A percentile compares a stretch with the other conserved stretches of the same genome.
Conservation (phyloP, 306 rosid species). For the Sophora flavescens region DNA sequence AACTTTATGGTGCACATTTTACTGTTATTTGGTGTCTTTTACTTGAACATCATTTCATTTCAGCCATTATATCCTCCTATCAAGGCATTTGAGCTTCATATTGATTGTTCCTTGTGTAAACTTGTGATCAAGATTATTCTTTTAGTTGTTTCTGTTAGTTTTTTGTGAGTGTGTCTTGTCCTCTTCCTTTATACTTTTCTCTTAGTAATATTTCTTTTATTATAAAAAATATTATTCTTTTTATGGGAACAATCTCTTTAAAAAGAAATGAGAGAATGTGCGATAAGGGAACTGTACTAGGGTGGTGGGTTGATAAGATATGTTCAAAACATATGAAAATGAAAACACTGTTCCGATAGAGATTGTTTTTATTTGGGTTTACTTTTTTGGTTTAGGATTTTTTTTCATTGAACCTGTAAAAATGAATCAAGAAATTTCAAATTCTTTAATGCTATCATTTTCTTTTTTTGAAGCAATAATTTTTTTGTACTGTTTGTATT, state of each 20-base stretch:
- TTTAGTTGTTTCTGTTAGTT: background rate
- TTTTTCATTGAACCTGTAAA: slow-evolving; percentile 24
- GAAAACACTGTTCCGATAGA: background rate
- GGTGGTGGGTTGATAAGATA: slow-evolving; percentile 1
- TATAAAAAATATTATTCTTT: too few species aligned
- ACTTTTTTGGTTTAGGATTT: slow-evolving; percentile 24
- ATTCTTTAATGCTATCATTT: background rate
- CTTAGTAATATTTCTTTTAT: too few species aligned
- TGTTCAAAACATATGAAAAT: slow-evolving; percentile 3
- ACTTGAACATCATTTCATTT: too few species aligned
- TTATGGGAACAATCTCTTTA: background rate
- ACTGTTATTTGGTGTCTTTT: too few species aligned
- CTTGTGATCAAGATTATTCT: background rate
- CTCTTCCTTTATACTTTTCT: too few species aligned
- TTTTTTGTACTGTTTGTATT: background rate
- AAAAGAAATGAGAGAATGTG: slow-evolving; percentile 8
- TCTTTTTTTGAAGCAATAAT: background rate
- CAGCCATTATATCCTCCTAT: too few species aligned
- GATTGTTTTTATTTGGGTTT: slow-evolving; percentile 3
- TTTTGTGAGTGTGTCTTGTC: too few species aligned
- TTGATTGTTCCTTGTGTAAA: slow-evolving; percentile 9
- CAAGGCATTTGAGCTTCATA: slow-evolving; percentile 16
- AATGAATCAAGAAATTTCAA: slow-evolving; percentile 25
- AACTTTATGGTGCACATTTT: too few species aligned
- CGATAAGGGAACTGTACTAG: slow-evolving; percentile 10